These are phyloP conservation scores for Pluteus cervinus DNA, from an alignment of 768 basidiomycete species.

Conservation along the genomic window DNA sequence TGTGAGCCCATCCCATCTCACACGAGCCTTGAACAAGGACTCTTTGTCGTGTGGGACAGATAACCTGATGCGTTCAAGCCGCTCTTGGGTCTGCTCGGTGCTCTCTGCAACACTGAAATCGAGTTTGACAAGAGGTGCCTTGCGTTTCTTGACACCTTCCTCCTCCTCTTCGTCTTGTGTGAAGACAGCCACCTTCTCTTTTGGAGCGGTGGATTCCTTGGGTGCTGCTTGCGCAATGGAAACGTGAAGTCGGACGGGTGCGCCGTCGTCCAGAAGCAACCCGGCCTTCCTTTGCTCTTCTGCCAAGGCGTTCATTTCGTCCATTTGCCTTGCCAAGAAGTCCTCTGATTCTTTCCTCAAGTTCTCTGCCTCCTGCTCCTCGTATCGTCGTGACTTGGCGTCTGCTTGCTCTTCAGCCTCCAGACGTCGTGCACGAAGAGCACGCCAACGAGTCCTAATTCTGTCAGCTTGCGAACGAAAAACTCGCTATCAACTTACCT, in stretches of 20 bases:
- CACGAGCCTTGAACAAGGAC: conserved; percentile 73
- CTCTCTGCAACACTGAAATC: conserved; percentile 83
- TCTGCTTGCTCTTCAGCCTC: conserved; percentile 80
- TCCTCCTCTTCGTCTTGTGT: conserved; percentile 85
- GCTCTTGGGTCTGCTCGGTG: conserved; percentile 72
- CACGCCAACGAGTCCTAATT: conserved; percentile 81
- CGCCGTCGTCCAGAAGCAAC: conserved; percentile 85
- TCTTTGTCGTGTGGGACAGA: conserved; percentile 77
- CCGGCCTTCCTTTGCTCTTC: conserved; percentile 90
- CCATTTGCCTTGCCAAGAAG: conserved; percentile 92
- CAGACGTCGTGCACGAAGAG: conserved; percentile 63
- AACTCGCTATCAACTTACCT: conserved; percentile 38
- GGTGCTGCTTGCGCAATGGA: conserved; percentile 48
- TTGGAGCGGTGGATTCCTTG: conserved; percentile 36
- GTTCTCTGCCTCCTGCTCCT: conserved; percentile 83
- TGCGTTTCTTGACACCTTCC: conserved; percentile 75
- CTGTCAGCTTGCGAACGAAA: neutral
- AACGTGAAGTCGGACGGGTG: conserved; percentile 83
- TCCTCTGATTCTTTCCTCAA: conserved; percentile 87
- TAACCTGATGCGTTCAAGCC: conserved; percentile 69
- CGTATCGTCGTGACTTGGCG: conserved; percentile 72
- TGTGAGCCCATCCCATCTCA: conserved; percentile 87
- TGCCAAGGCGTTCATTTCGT: conserved; percentile 88
- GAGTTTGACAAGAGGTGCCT: conserved; percentile 82
- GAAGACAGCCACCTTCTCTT: conserved; percentile 60